Base-by-base conservation (phyloP, 2,329 filamentous ascomycete genomes). In the Leptographium flavum region DNA sequence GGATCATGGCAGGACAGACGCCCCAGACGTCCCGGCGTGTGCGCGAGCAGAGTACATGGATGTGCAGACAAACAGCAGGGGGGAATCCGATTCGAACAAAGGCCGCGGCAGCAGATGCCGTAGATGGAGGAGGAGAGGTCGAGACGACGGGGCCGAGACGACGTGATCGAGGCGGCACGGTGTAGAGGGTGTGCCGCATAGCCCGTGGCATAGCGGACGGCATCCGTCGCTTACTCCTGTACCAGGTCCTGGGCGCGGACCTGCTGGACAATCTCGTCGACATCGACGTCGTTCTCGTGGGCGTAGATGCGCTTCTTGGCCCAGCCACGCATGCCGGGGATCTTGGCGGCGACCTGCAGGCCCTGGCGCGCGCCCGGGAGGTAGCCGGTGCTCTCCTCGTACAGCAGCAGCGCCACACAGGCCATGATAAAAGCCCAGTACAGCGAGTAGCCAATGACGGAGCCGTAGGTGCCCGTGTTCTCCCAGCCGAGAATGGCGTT, bases 381-480 rank as follows among this genome's bases (percentile, higher is more conserved):
- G 50, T 63, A 67, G 10, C 71, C 70, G 49, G 66, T 69, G 31
- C 61, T 56, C 63, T 92, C 85, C 50, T 73, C 73, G 63, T 76
- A 85, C 36, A 80, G 70, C 68, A 90, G 71, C 30, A 65, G 52
- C 14, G 33, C 1, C 31, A 55, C 33, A 42, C 45, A 41, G 15
- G 46, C 23, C 28, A 76, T 86, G 52, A 86, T 70, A 9, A 67
- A 68, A 42, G 92, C 63, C 87, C 87, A 94, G 66, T 94, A 94
- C 15, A 90, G 47, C 58, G 92, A 93, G 66, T 94, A 94, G 1
- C 83, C 79, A 50, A 94, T 78, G 51, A 94, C 82, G 1, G 84
- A 88, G 43, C 87, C 86, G 55, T 90, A 87, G 2, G 87, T 93
- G 5, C 84, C 87, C 13, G 83, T 86, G 65, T 94, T 94, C 49